Conservation (phyloP, 2,329 filamentous ascomycete genomes). For the Ilyonectria sp. region DNA sequence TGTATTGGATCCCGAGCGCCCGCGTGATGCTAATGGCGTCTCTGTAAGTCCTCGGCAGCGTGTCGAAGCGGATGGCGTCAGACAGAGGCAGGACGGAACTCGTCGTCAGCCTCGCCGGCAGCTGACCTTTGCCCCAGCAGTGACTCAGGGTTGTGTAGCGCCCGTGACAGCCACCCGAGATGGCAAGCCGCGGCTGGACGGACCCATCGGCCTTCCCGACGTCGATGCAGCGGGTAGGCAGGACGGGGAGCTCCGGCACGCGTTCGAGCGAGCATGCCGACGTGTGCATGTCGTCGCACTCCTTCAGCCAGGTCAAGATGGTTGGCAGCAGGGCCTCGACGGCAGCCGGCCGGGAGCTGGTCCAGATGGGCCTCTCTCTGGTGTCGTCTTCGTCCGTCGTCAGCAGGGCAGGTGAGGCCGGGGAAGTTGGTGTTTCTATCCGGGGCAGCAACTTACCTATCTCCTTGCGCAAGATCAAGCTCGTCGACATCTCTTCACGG, state of each 20-base stretch:
- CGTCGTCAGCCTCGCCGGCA: background rate
- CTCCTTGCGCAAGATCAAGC: background rate
- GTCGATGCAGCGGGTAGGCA: background rate
- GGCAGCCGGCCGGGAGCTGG: background rate
- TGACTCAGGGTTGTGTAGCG: background rate
- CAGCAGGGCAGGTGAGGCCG: background rate
- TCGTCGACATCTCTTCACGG: background rate
- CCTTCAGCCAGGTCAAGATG: background rate
- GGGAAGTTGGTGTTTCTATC: background rate
- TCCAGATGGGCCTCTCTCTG: background rate
- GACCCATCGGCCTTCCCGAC: background rate
- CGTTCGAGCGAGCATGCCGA: background rate
- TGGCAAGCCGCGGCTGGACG: background rate
- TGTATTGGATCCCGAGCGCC: background rate
- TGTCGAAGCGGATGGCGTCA: background rate
- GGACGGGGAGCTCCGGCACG: background rate
- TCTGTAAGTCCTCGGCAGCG: background rate
- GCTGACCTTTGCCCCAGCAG: background rate
- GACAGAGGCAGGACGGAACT: background rate
- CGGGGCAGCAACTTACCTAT: background rate
- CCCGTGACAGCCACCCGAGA: background rate
- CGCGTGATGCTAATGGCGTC: background rate
- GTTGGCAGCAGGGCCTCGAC: background rate
- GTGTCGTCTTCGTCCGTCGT: background rate
- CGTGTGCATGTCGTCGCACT: background rate